These are phyloP conservation scores for Trichosanthes cucumerina DNA, from an alignment of 306 rosid species.

Conservation along the genomic window DNA sequence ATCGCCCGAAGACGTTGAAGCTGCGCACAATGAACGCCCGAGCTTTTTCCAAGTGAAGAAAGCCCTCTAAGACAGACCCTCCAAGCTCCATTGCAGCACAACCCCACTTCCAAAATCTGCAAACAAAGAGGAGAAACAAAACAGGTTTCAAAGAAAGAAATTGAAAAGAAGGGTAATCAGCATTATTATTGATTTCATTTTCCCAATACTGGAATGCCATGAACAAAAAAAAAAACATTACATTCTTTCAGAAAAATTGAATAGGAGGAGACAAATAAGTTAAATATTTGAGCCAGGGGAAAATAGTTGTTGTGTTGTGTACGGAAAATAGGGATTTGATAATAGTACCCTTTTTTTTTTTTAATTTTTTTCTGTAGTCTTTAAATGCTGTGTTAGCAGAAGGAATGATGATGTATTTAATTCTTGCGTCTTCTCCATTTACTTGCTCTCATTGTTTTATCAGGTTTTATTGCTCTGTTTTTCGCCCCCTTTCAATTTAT, in stretches of 20 bases:
- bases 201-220: not conserved
- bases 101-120: not conserved
- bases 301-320: not conserved
- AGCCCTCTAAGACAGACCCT: conserved; percentile 36
- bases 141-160: not conserved
- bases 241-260: not conserved
- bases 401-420: not conserved
- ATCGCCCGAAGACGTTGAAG: conserved; percentile 70
- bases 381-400: not conserved
- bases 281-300: not conserved
- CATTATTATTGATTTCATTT: not conserved
- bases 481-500: not conserved
- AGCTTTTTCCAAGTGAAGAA: conserved; percentile 76
- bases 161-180: not conserved
- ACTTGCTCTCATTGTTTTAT: not conserved
- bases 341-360: not conserved
- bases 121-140: not conserved
- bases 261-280: not conserved
- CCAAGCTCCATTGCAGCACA: not conserved
- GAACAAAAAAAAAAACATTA: not conserved
- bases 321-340: not conserved
- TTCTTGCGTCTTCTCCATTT: conserved; percentile 3
- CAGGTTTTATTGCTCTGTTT: not conserved
- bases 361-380: not conserved
- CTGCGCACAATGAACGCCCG: conserved; percentile 50